phyloP scores from a whole-genome alignment of 768 basidiomycete genomes.

The Hemileccinum rubropunctum region DNA sequence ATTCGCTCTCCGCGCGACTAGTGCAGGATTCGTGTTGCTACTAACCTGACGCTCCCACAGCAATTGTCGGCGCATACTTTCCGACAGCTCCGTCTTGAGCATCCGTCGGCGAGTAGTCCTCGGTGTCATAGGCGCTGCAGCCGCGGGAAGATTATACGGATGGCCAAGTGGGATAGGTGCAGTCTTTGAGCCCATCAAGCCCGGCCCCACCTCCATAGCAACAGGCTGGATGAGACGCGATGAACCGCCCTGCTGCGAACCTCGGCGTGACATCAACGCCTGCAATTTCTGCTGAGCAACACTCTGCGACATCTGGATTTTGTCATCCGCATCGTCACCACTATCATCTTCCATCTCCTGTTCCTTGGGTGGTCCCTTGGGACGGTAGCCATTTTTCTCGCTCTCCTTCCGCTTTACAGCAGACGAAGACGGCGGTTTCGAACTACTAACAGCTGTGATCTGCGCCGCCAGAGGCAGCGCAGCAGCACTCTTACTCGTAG shows the following conservation, averaged over 20 bases:
- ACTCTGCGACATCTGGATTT: slow-evolving; percentile 59
- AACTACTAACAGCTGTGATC: slow-evolving; percentile 38
- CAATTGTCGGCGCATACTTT: slow-evolving; percentile 76
- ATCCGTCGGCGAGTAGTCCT: slow-evolving; percentile 82
- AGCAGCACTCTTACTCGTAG: slow-evolving; percentile 54
- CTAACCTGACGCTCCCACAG: slow-evolving; percentile 78
- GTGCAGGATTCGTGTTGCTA: slow-evolving; percentile 44
- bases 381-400: slow-evolving; percentile 48
- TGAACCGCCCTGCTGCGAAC: slow-evolving; percentile 27
- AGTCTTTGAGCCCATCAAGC: slow-evolving; percentile 30
- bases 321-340: slow-evolving; percentile 48
- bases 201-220: slow-evolving; percentile 14
- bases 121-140: slow-evolving; percentile 70
- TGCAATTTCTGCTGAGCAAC: slow-evolving; percentile 67
- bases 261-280: slow-evolving; percentile 49
- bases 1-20: slow-evolving; percentile 28
- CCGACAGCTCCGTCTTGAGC: slow-evolving; percentile 82
- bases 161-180: slow-evolving; percentile 59
- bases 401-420: slow-evolving; percentile 25
- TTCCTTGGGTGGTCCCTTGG: slow-evolving; percentile 62
- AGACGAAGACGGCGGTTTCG: slow-evolving; percentile 24
- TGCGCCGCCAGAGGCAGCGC: slow-evolving; percentile 57
- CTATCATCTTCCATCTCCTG: slow-evolving; percentile 68
- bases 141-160: slow-evolving; percentile 72
- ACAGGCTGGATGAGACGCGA: slow-evolving; percentile 23